Evolutionary conservation across 2,329 filamentous ascomycete genomes (phyloP).

Genomic region (Diplodia sapinea): DNA sequence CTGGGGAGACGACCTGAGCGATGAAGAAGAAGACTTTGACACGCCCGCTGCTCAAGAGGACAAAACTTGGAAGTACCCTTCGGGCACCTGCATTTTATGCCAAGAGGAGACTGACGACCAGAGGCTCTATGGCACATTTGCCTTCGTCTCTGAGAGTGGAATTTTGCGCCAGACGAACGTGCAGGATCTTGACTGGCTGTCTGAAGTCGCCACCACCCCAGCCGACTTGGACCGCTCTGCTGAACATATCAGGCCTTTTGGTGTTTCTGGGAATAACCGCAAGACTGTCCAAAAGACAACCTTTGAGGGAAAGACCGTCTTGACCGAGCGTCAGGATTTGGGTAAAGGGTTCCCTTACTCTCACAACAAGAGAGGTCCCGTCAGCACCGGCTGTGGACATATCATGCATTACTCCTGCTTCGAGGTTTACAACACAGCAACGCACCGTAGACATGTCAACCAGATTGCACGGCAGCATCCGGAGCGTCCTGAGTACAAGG

Average conservation of each 20-base stretch:
- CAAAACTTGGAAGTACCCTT: slow-evolving; percentile 87
- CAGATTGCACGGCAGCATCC: slow-evolving; percentile 96
- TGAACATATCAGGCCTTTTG: slow-evolving; percentile 84
- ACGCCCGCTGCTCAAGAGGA: slow-evolving; percentile 67
- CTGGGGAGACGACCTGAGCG: slow-evolving; percentile 83
- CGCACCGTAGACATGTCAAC: slow-evolving; percentile 79
- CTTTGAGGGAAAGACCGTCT: slow-evolving; percentile 71
- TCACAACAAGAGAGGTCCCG: slow-evolving; percentile 72
- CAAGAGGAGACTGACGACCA: slow-evolving; percentile 94
- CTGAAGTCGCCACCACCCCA: slow-evolving; percentile 80
- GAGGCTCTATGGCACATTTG: slow-evolving; percentile 90
- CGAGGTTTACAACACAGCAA: slow-evolving; percentile 86
- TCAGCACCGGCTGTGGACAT: slow-evolving; percentile 91
- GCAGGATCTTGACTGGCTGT: slow-evolving; percentile 79
- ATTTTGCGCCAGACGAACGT: slow-evolving; percentile 87
- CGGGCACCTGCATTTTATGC: slow-evolving; percentile 92
- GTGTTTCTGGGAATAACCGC: slow-evolving; percentile 85
- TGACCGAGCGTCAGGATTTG: slow-evolving; percentile 78
- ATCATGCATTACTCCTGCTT: slow-evolving; percentile 99
- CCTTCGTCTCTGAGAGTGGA: slow-evolving; percentile 82
- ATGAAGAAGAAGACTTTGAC: slow-evolving; percentile 70
- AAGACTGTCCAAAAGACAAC: slow-evolving; percentile 77
- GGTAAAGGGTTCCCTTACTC: slow-evolving; percentile 85
- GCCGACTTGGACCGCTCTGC: slow-evolving; percentile 83
- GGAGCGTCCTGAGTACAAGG: slow-evolving; percentile 76